These are phyloP conservation scores for Cladosporium velox DNA, from an alignment of 2,329 filamentous ascomycete genomes.

Conservation along the genomic window DNA sequence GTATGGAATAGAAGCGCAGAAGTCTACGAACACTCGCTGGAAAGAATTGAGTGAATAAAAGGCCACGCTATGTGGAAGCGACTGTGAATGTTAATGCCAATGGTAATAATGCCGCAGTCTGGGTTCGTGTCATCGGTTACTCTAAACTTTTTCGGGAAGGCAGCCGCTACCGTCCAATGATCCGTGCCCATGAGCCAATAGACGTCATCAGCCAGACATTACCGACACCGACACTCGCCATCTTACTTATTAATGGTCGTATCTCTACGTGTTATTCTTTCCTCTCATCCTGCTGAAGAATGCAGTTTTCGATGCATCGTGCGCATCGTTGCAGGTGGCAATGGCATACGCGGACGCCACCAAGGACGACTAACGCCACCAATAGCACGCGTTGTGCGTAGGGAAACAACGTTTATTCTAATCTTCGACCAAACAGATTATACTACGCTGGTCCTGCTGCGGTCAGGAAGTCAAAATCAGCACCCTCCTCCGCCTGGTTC, in stretches of 20 bases:
- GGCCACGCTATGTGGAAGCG: background rate
- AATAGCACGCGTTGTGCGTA: background rate
- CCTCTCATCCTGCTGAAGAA: background rate
- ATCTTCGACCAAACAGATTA: background rate
- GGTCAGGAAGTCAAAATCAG: constrained; percentile 63
- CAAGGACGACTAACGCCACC: background rate
- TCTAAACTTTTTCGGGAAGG: background rate
- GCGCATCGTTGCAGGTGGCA: background rate
- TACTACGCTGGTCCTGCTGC: constrained; percentile 25
- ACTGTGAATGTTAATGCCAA: background rate
- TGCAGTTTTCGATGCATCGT: background rate
- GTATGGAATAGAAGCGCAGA: background rate
- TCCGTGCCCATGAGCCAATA: background rate
- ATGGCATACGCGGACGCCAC: background rate
- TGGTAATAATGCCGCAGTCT: background rate
- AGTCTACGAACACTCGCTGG: background rate
- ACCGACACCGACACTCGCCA: background rate
- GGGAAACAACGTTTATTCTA: background rate
- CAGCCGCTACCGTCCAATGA: background rate
- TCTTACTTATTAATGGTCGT: background rate
- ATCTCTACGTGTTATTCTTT: background rate
- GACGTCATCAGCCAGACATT: background rate
- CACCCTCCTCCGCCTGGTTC: constrained; percentile 61
- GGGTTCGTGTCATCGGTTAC: background rate
- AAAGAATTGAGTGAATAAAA: background rate